phyloP scores from a whole-genome alignment of 1,284 basidiomycete genomes.

The Cerioporus squamosus region DNA sequence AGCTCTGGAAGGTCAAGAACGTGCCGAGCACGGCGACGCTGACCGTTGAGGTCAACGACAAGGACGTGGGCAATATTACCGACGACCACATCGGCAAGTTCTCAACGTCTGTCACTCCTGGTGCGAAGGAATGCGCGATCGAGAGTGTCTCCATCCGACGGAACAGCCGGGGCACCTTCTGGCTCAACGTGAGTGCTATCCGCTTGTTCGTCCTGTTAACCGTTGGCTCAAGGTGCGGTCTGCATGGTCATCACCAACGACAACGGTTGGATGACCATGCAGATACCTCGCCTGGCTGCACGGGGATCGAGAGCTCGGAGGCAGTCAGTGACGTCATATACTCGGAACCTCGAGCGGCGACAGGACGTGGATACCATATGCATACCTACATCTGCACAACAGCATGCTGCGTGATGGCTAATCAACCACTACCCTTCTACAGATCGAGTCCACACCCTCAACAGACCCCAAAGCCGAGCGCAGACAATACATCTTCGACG shows the following conservation, averaged over 20 bases:
- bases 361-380: too few species aligned
- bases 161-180: slow-evolving; percentile 59
- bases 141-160: slow-evolving; percentile 52
- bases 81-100: slow-evolving; percentile 75
- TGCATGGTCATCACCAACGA: too few species aligned
- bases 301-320: too few species aligned
- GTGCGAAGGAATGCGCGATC: slow-evolving; percentile 66
- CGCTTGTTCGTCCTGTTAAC: too few species aligned
- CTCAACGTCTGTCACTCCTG: slow-evolving; percentile 52
- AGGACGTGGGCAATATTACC: slow-evolving; percentile 59
- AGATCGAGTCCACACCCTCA: slow-evolving; percentile 49
- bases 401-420: too few species aligned
- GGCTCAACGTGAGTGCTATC: slow-evolving; percentile 58
- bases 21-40: slow-evolving; percentile 66
- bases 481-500: slow-evolving; percentile 68
- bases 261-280: too few species aligned
- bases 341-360: too few species aligned
- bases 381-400: too few species aligned
- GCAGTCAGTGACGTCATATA: too few species aligned
- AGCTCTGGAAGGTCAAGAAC: slow-evolving; percentile 70
- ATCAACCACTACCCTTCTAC: not conserved
- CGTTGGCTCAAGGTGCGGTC: too few species aligned
- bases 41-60: slow-evolving; percentile 63
- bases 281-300: too few species aligned
- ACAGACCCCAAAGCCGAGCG: slow-evolving; percentile 37